Percentiles rank a stretch among this genome's conserved stretches.
These are phyloP conservation scores for Auriscalpium microsporum DNA, from an alignment of 768 basidiomycete species.

Conservation along the genomic window DNA sequence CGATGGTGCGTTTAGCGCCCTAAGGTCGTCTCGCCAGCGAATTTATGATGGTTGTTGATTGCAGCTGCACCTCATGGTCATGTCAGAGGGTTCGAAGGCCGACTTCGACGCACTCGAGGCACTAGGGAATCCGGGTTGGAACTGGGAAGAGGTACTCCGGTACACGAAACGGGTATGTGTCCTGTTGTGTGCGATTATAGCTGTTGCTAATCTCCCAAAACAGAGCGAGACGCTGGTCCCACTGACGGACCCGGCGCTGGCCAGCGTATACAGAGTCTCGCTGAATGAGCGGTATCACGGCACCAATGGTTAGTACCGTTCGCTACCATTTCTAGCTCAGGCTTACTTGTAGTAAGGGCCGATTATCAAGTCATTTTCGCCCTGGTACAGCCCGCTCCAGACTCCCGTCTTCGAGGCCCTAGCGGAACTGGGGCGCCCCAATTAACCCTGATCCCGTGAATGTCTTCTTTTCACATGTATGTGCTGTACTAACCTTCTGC, in stretches of 20 bases:
- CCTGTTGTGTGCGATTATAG: not conserved
- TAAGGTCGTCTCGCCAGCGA: no score
- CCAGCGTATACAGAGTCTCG: not conserved
- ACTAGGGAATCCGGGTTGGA: constrained; percentile 21
- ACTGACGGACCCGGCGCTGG: not conserved
- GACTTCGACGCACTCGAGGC: constrained; percentile 14
- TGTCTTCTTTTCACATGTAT: not conserved
- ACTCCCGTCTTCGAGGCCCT: constrained; percentile 4
- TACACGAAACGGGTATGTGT: constrained; percentile 17
- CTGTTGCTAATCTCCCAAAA: not conserved
- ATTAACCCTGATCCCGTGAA: constrained; percentile 10
- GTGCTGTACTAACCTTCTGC: not conserved
- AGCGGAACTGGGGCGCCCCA: constrained; percentile 11
- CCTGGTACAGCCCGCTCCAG: constrained; percentile 7
- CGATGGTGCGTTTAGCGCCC: constrained; percentile 8
- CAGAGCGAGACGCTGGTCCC: constrained; percentile 8
- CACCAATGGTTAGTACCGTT: not conserved
- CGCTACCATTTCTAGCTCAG: no score
- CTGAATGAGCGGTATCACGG: constrained; percentile 8
- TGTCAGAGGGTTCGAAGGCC: constrained; percentile 1
- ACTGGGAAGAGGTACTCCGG: constrained; percentile 17
- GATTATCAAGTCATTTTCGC: constrained; percentile 11
- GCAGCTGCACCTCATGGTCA: not conserved
- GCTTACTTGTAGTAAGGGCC: constrained; percentile 5
- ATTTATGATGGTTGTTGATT: not conserved